Evolutionary conservation across 208 protist genomes (phyloP), one percentile per base, ranked within the genome.

Genomic region (Tetramitus jugosus): DNA sequence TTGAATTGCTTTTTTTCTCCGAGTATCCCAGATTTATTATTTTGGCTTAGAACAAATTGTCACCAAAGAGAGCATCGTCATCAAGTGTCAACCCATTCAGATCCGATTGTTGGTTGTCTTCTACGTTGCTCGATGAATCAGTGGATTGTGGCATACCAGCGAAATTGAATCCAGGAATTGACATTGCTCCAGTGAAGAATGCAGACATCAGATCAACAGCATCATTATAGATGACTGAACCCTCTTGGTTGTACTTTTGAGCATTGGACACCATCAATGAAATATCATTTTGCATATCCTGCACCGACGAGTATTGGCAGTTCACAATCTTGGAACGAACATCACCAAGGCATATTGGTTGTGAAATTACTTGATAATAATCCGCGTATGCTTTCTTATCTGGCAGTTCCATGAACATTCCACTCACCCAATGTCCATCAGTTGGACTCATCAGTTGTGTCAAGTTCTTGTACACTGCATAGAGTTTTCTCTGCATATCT

Each of bases 211-310:
- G 10, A 20, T 10, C 49, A 10, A 56, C 35, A 71, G 67, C 39
- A 37, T 53, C 39, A 17, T 35, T 7, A 37, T 39, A 74, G 39
- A 74, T 37, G 0, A 4, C 3, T 13, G 42, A 53, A 17, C 42
- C 67, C 26, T 74, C 42, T 52, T 56, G 67, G 37, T 74, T 74
- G 13, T 74, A 74, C 23, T 3, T 74, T 7, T 53, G 17, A 7
- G 67, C 67, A 37, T 74, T 74, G 2, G 0, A 7, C 1, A 33
- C 26, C 40, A 74, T n/a, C 53, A 37, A 37, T 52, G 35, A 3
- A 17, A 74, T 37, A 74, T 74, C 67, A 53, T 14, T 33, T 74
- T 74, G 42, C 67, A 74, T 74, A 20, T 74, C 67, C 4, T 53
- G n/a, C 17, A 74, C 20, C 31, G 35, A 13, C 6, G 7, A n/a